These are phyloP conservation scores for Clausena lansium DNA, from an alignment of 345 rosid species.

Conservation along the genomic window DNA sequence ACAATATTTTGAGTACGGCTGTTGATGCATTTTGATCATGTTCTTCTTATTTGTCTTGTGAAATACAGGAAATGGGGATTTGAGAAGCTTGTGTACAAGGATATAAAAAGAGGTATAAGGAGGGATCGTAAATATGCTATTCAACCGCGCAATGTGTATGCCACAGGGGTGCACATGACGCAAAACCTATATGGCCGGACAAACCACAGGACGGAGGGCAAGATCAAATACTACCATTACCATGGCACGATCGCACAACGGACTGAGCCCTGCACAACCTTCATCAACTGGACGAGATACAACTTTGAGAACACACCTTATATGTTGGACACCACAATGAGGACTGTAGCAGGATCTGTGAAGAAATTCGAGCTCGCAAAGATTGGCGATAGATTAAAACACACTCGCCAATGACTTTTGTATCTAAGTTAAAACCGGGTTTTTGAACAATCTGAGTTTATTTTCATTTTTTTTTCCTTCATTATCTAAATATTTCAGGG, in stretches of 20 bases:
- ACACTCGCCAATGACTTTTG: conserved; percentile 56
- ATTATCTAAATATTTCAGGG: too few relatives aligned
- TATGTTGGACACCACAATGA: conserved; percentile 62
- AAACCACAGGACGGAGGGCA: conserved; percentile 53
- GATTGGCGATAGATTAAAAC: conserved; percentile 59
- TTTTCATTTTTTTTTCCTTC: neutral
- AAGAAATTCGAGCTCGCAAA: conserved; percentile 70
- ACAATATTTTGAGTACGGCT: too few relatives aligned
- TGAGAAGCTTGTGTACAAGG: conserved; percentile 84
- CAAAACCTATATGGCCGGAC: conserved; percentile 70
- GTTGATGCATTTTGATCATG: neutral
- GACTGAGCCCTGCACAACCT: conserved; percentile 65
- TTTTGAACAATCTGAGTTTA: neutral
- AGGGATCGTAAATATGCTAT: conserved; percentile 82
- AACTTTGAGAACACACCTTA: conserved; percentile 61
- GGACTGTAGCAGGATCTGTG: conserved; percentile 45
- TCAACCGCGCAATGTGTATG: conserved; percentile 70
- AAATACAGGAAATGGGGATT: conserved; percentile 84
- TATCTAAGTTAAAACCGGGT: neutral
- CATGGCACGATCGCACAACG: conserved; percentile 80
- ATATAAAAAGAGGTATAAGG: conserved; percentile 67
- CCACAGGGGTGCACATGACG: conserved; percentile 89
- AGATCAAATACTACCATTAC: conserved; percentile 76
- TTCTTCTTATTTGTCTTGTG: neutral
- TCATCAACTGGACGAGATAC: conserved; percentile 42